phyloP scores from a whole-genome alignment of 2,329 filamentous ascomycete genomes.

The Cryphonectria japonica region DNA sequence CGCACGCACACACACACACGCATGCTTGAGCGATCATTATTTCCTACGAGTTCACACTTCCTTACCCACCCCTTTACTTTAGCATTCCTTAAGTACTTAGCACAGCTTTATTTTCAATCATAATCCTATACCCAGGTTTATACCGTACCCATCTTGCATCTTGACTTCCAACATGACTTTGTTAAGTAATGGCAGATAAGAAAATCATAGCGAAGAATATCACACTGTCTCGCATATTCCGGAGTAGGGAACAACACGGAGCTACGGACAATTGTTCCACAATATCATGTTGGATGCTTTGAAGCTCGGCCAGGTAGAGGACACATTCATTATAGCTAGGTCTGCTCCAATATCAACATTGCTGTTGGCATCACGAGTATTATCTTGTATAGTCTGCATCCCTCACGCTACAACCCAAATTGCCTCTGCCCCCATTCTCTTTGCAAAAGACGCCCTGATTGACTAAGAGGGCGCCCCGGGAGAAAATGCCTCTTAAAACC shows the following conservation, averaged over 20 bases:
- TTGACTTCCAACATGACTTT: neutral
- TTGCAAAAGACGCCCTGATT: neutral
- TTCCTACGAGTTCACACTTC: neutral
- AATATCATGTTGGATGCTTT: neutral
- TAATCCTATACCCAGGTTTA: neutral
- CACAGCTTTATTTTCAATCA: neutral
- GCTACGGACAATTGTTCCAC: neutral
- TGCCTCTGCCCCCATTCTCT: neutral
- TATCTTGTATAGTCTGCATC: neutral
- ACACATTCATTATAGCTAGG: neutral
- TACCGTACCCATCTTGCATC: neutral
- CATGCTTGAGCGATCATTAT: neutral
- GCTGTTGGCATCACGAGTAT: neutral
- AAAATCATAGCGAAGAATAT: neutral
- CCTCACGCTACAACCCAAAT: neutral
- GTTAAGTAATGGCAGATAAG: neutral
- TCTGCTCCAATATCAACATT: neutral
- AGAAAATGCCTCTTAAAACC: constrained; percentile 32
- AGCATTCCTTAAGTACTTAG: neutral
- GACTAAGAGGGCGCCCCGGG: neutral
- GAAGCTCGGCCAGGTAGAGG: neutral
- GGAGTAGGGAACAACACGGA: neutral
- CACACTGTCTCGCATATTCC: neutral
- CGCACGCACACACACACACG: neutral
- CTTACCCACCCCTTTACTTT: neutral